Base-by-base conservation (phyloP, 768 basidiomycete species). In the Brasilioporus rufonigricans region DNA sequence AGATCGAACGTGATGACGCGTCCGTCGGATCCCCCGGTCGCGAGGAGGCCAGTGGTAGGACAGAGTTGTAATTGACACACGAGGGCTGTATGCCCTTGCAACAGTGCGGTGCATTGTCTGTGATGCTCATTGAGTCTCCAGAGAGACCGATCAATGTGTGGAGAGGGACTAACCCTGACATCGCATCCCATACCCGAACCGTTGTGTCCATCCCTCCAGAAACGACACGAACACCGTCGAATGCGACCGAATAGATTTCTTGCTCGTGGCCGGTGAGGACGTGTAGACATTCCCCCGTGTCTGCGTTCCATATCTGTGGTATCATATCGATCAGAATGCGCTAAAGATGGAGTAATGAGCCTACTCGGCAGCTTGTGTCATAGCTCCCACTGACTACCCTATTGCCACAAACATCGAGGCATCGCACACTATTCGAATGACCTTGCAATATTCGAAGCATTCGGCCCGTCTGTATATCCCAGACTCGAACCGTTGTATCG, bases 181-280 rank as follows among this genome's bases (percentile, higher is more conserved):
- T 74, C 0, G 91, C 88, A 59, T 89, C 85, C 96, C 96, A 98
- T 0, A 98, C 82, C 4, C 94, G 77, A 4, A 97, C 90, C 1
- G 89, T 92, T n/a, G 92, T 94, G 63, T 98, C 95, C 58, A 96
- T 73, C n/a, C 88, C 88, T 5, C 93, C 95, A 7, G 91, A 91
- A 1, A 86, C 91, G 47, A 95, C 80, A 13, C 83, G 76, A 18
- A 83, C 73, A 0, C 95, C 94, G 62, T 96, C 92, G 60, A 93
- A 95, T 11, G 92, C 91, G 38, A 97, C 89, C 0, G 87, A 83
- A 65, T 98, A 98, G 11, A 97, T 88, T 73, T 93, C 90, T 63
- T 90, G 87, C 50, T 84, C 82, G 68, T 98, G 95, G 0, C 95
- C 95, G 11, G 76, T 63, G 27, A 96, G 81, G 33, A 92, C 81